These are phyloP conservation scores for Cladosporium cucumerinum DNA, from an alignment of 2,329 filamentous ascomycete genomes.

Conservation along the genomic window DNA sequence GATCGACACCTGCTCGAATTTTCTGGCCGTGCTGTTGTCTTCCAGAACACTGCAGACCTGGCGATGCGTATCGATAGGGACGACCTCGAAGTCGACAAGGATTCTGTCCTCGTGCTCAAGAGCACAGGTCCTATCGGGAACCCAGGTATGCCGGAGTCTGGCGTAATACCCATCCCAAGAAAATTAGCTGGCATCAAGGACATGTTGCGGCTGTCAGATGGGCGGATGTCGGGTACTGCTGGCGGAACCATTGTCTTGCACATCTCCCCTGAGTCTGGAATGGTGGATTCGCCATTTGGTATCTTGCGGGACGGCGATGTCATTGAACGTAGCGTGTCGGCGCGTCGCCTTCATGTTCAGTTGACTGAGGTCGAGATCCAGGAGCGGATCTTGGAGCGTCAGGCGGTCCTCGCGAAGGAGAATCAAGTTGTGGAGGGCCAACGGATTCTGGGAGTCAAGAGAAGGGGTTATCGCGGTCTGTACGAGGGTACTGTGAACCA, in stretches of 20 bases:
- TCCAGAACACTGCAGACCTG: constrained; percentile 48
- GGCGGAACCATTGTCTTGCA: constrained; percentile 55
- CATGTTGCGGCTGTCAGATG: constrained; percentile 54
- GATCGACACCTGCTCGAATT: constrained; percentile 44
- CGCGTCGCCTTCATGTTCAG: constrained; percentile 41
- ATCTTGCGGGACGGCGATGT: constrained; percentile 48
- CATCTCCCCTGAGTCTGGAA: constrained; percentile 51
- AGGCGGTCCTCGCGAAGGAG: constrained; percentile 18
- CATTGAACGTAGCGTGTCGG: constrained; percentile 46
- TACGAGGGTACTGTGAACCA: constrained; percentile 61
- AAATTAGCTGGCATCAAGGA: constrained; percentile 51
- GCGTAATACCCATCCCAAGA: constrained; percentile 50
- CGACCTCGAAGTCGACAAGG: constrained; percentile 41
- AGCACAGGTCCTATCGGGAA: constrained; percentile 51
- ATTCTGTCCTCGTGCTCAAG: constrained; percentile 49
- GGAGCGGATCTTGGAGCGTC: constrained; percentile 35
- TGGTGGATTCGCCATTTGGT: constrained; percentile 48
- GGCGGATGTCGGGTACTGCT: constrained; percentile 55
- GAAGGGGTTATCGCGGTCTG: constrained; percentile 57
- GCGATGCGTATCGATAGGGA: constrained; percentile 47
- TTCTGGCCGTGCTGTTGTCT: constrained; percentile 47
- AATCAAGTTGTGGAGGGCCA: constrained; percentile 28
- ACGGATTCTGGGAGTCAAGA: constrained; percentile 29
- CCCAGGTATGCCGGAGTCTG: constrained; percentile 53
- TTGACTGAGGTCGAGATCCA: constrained; percentile 42